These are phyloP conservation scores for Wickerhamiella kurtzmanii DNA, from an alignment of 805 yeast species.

Conservation along the genomic window DNA sequence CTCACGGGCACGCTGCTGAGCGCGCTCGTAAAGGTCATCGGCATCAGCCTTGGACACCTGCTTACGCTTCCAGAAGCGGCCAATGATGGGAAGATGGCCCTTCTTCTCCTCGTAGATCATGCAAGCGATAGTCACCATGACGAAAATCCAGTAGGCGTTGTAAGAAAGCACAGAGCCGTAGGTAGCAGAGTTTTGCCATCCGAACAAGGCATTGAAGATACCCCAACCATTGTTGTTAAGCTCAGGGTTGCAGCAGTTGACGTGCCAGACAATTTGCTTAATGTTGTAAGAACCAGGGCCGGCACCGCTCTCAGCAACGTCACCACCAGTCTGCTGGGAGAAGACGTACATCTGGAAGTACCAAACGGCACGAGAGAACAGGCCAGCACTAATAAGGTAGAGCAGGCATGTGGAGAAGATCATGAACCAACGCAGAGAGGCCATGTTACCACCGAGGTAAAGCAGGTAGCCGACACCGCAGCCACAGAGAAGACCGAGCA, in stretches of 20 bases:
- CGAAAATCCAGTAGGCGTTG: constrained; percentile 72
- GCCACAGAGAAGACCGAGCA: constrained; percentile 77
- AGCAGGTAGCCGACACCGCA: constrained; percentile 50
- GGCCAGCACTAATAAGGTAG: constrained; percentile 81
- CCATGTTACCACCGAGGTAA: constrained; percentile 68
- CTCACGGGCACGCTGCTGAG: constrained; percentile 14
- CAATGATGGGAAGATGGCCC: constrained; percentile 56
- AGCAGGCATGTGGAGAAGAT: constrained; percentile 77
- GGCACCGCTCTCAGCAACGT: constrained; percentile 80
- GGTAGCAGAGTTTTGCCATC: constrained; percentile 97
- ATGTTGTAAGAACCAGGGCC: constrained; percentile 95
- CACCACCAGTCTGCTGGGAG: constrained; percentile 71
- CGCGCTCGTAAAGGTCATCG: constrained; percentile 23
- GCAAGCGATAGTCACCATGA: constrained; percentile 41
- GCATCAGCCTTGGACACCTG: constrained; percentile 26
- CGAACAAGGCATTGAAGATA: constrained; percentile 82
- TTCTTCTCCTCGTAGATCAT: constrained; percentile 73
- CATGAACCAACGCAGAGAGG: constrained; percentile 79
- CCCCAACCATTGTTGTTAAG: constrained; percentile 76
- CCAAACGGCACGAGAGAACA: constrained; percentile 91
- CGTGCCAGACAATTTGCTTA: constrained; percentile 76
- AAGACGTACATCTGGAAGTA: constrained; percentile 59
- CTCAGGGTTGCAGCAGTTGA: constrained; percentile 93
- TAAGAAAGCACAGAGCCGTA: constrained; percentile 82
- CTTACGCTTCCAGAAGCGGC: constrained; percentile 34